Evolutionary conservation across 306 rosid genomes (phyloP).

Genomic region (Cajanus cajan): DNA sequence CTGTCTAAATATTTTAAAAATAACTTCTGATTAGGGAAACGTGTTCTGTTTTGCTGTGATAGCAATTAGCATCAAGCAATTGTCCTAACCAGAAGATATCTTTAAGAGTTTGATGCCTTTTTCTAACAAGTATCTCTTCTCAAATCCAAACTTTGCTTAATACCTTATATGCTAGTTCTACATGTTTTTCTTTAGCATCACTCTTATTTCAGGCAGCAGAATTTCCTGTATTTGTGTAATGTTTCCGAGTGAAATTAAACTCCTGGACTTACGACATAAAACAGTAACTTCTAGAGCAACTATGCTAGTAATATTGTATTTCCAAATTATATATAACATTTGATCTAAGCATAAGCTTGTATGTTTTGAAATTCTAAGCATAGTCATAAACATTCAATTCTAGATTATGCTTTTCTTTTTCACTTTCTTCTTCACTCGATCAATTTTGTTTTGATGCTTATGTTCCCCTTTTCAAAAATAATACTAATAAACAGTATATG

Average conservation of each 20-base stretch:
- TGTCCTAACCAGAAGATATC: neutral
- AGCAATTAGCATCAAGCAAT: slow-evolving; percentile 10
- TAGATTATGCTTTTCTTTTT: neutral
- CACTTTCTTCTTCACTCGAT: slow-evolving; percentile 10
- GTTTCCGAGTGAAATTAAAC: neutral
- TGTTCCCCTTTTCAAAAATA: neutral
- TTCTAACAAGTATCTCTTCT: slow-evolving; percentile 7
- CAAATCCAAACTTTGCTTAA: neutral
- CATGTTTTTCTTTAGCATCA: slow-evolving; percentile 1
- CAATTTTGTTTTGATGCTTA: neutral
- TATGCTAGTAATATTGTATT: neutral
- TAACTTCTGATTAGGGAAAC: neutral
- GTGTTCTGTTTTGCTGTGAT: neutral
- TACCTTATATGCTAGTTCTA: neutral
- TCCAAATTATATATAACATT: neutral
- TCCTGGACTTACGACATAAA: neutral
- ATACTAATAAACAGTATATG: neutral
- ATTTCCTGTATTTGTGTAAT: neutral
- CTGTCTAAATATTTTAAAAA: neutral
- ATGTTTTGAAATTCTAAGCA: neutral
- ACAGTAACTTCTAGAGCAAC: neutral
- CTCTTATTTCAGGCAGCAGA: neutral
- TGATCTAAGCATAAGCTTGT: neutral
- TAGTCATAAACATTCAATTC: neutral
- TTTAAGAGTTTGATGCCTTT: slow-evolving; percentile 16